These are phyloP conservation scores for Fusarium sp. DNA, from an alignment of 2,329 filamentous ascomycete genomes.

Conservation along the genomic window DNA sequence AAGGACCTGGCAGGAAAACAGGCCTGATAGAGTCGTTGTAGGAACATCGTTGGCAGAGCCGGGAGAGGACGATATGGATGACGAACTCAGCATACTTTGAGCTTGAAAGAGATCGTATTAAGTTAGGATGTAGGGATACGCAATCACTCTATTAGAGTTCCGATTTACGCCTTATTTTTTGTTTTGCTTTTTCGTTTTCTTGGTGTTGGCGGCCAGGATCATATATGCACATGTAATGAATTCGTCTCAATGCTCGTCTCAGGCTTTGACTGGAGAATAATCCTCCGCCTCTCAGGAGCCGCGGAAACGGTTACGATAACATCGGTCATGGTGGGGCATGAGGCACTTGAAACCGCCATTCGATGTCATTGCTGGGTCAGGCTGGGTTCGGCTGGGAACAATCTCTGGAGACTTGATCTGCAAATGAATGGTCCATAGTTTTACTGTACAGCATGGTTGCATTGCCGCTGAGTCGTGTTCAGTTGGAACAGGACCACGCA, in stretches of 20 bases:
- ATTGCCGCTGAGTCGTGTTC: not conserved
- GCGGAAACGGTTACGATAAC: conserved; percentile 20
- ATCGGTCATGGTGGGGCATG: conserved; percentile 32
- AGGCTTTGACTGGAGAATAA: conserved; percentile 21
- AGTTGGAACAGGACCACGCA: not conserved
- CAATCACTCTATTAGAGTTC: not conserved
- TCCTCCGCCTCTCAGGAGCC: conserved; percentile 26
- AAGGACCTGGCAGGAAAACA: conserved; percentile 13
- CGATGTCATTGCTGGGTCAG: conserved; percentile 16
- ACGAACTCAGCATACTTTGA: conserved; percentile 33
- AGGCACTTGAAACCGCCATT: conserved; percentile 42
- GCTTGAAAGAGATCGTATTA: not conserved
- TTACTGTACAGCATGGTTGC: not conserved
- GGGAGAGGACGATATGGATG: conserved; percentile 18
- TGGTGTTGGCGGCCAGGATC: conserved; percentile 1
- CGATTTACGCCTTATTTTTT: not conserved
- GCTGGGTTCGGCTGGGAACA: conserved; percentile 3
- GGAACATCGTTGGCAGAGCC: conserved; percentile 11
- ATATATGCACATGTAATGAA: conserved; percentile 8
- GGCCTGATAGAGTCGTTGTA: conserved; percentile 15
- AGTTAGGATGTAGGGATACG: not conserved
- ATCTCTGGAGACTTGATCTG: conserved; percentile 7
- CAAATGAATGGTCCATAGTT: conserved; percentile 11
- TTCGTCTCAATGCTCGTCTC: conserved; percentile 30
- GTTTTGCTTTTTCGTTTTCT: not conserved